Base-by-base conservation (phyloP, 495 filamentous ascomycete genomes). In the Aspergillus olivimuriae region DNA sequence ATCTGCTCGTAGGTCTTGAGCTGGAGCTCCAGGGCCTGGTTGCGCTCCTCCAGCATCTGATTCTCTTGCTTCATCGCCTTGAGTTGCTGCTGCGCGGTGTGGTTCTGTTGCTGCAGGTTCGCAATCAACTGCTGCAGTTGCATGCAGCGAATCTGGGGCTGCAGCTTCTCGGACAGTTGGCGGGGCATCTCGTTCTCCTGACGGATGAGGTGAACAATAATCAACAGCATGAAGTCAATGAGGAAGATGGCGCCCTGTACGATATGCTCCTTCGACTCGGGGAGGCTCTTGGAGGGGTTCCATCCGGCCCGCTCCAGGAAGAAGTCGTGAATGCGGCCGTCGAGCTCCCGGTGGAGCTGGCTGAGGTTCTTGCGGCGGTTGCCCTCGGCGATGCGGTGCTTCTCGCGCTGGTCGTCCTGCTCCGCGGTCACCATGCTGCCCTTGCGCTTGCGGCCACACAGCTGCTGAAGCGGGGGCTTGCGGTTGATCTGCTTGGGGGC, bases 201-300 rank as follows among this genome's bases (percentile, higher is more conserved):
- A 35, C 60, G 56, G 41, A 70, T 60, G n/a, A 69, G 48, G 37
- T 63, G 54, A 12, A 66, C 49, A 26, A 72, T 70, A 32, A 72
- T 63, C 22, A 59, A 39, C 22, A 62, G 54, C 61, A 69, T 63
- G 48, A 69, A 70, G 43, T 72, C 69, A 28, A 72, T 62, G 2
- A 70, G 52, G 42, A 60, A 64, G 39, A 72, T 62, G 8, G 69
- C 65, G 7, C 59, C 69, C 50, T 72, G 65, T 11, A 70, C 63
- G 16, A 72, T 72, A 44, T 72, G 69, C 41, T 72, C 69, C 55
- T 72, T 72, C 20, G 69, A 72, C 26, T 70, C 62, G 1, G 64
- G 60, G 14, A 70, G 55, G 46, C 62, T 70, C 57, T 72, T 72
- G 12, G 62, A 58, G 10, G 60, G 65, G 38, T 72, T 69, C 69